These are phyloP conservation scores for Xylaria sp. DNA, from an alignment of 2,329 filamentous ascomycete genomes.

Conservation along the genomic window DNA sequence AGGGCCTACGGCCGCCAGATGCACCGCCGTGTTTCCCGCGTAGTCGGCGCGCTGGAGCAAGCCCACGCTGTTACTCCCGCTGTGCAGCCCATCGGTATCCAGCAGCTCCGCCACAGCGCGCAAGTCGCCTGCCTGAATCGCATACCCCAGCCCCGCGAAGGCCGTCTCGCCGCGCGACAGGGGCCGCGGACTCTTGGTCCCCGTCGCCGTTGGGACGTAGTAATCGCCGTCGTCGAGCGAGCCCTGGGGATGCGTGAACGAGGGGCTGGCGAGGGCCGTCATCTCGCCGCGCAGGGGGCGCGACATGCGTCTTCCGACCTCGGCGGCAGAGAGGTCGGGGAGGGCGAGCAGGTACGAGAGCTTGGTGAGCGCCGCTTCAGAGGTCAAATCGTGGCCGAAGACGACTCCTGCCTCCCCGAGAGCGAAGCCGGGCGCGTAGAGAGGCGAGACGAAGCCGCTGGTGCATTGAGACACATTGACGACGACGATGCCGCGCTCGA, in stretches of 20 bases:
- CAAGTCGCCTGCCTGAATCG: conserved; percentile 77
- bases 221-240: conserved; percentile 52
- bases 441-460: conserved; percentile 77
- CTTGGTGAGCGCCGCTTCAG: conserved; percentile 91
- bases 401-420: conserved; percentile 87
- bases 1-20: conserved; percentile 65
- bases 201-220: conserved; percentile 61
- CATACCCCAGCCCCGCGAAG: conserved; percentile 81
- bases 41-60: conserved; percentile 82
- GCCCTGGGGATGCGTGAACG: conserved; percentile 79
- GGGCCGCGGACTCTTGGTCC: conserved; percentile 60
- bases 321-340: conserved; percentile 69
- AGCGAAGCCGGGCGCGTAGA: conserved; percentile 81
- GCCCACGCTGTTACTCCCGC: conserved; percentile 66
- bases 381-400: conserved; percentile 88
- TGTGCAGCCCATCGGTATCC: conserved; percentile 64
- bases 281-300: conserved; percentile 84
- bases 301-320: conserved; percentile 77
- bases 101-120: conserved; percentile 73
- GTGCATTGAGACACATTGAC: conserved; percentile 93
- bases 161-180: conserved; percentile 66
- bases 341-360: conserved; percentile 83
- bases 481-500: conserved; percentile 82
- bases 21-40: conserved; percentile 77
- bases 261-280: conserved; percentile 76